These are phyloP conservation scores for Cyphellophora europaea DNA, from an alignment of 2,329 filamentous ascomycete species.

Conservation along the genomic window DNA sequence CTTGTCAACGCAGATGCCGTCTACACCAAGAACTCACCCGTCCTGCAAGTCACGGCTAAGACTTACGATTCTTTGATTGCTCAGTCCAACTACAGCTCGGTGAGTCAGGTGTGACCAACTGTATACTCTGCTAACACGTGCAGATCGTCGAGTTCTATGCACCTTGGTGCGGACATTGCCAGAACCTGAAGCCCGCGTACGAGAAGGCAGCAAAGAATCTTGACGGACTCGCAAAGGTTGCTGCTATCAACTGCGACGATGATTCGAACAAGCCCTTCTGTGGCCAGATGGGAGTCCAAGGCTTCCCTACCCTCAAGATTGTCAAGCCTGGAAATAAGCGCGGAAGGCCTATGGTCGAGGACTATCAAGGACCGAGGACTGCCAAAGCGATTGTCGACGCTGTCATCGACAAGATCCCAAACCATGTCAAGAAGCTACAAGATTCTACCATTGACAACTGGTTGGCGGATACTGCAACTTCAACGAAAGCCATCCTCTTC, in stretches of 20 bases:
- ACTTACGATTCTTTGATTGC: conserved; percentile 76
- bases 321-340: conserved; percentile 74
- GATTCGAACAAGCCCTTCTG: conserved; percentile 86
- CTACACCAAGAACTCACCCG: conserved; percentile 79
- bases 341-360: conserved; percentile 72
- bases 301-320: conserved; percentile 94
- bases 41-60: conserved; percentile 70
- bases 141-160: conserved; percentile 71
- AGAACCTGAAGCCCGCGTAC: conserved; percentile 90
- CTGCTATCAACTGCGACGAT: conserved; percentile 89
- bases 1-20: conserved; percentile 55
- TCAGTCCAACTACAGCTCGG: conserved; percentile 83
- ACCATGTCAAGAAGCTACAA: conserved; percentile 72
- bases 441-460: conserved; percentile 73
- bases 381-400: conserved; percentile 84
- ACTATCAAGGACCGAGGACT: conserved; percentile 75
- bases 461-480: conserved; percentile 56
- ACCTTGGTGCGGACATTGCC: conserved; percentile 95
- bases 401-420: conserved; percentile 79
- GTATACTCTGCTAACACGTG: conserved; percentile 13
- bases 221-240: conserved; percentile 86
- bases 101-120: conserved; percentile 38
- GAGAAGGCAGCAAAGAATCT: conserved; percentile 88
- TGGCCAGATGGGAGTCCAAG: conserved; percentile 74
- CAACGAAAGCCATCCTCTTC: conserved; percentile 81